These are phyloP conservation scores for Phytophthora megakarya DNA, from an alignment of 352 stramenopile genomes.

Conservation along the genomic window DNA sequence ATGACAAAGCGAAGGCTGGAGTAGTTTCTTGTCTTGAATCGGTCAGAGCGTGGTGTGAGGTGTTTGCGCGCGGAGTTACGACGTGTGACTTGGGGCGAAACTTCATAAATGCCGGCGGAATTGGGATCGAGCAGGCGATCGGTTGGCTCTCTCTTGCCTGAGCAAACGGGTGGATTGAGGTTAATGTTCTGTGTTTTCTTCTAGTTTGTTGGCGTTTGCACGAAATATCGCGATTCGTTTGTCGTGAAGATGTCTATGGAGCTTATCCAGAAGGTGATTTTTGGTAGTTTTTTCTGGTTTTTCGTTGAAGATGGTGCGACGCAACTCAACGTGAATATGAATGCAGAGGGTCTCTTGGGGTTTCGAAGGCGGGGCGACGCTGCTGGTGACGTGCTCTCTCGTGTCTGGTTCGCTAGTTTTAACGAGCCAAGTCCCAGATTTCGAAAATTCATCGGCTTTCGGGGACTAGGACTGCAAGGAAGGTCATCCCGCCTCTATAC, in stretches of 20 bases:
- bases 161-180: constrained; percentile 26
- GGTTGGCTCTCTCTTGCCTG: constrained; percentile 19
- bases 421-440: background rate
- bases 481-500: constrained; percentile 11
- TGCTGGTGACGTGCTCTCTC: constrained; percentile 13
- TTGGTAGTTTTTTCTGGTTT: constrained; percentile 23
- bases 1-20: constrained; percentile 20
- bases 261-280: constrained; percentile 21
- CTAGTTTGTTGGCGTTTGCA: constrained; percentile 28
- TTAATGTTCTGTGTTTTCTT: constrained; percentile 42
- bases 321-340: constrained; percentile 18
- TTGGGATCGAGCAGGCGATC: constrained; percentile 26
- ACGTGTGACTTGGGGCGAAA: constrained; percentile 30
- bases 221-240: constrained; percentile 12
- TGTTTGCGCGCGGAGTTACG: constrained; percentile 23
- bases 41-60: constrained; percentile 13
- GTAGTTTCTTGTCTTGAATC: constrained; percentile 18
- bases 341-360: constrained; percentile 1
- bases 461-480: background rate
- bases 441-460: constrained; percentile 8
- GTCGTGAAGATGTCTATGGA: constrained; percentile 10
- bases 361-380: constrained; percentile 19
- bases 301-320: constrained; percentile 16
- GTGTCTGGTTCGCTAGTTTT: constrained; percentile 13
- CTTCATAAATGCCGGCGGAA: constrained; percentile 43